A percentile compares a stretch with the other conserved stretches of the same genome.
These are phyloP conservation scores for Escallonia herrerae DNA, from an alignment of 129 eudicot species.

Conservation along the genomic window DNA sequence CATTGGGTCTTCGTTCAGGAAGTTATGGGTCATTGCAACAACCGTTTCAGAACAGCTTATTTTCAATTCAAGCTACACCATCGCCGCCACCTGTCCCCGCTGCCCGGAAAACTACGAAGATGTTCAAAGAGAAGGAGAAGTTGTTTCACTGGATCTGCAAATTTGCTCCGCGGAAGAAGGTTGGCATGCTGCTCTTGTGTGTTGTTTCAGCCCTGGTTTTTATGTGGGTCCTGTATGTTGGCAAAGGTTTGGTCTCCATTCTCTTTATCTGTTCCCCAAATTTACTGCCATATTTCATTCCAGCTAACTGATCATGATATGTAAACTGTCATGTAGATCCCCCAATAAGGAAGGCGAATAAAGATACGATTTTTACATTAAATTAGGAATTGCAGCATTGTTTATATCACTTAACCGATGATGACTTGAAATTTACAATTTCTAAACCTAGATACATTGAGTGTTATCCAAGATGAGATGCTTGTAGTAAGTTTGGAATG, in stretches of 20 bases:
- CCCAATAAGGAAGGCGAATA: too few species aligned
- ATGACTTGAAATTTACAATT: too few species aligned
- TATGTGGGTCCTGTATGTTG: conserved; percentile 71
- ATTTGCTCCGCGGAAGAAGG: conserved; percentile 72
- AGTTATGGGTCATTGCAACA: conserved; percentile 91
- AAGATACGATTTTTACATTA: background rate
- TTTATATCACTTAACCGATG: too few species aligned
- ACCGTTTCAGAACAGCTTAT: conserved; percentile 49
- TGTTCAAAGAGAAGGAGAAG: conserved; percentile 69
- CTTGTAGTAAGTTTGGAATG: too few species aligned
- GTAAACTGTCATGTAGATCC: too few species aligned
- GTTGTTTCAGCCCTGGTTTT: conserved; percentile 69
- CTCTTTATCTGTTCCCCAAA: background rate
- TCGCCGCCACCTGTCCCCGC: conserved; percentile 31
- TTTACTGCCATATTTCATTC: conserved; percentile 8
- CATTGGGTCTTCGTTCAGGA: conserved; percentile 38
- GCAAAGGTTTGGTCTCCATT: conserved; percentile 74
- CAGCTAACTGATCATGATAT: background rate
- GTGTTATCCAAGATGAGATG: too few species aligned
- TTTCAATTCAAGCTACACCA: conserved; percentile 34
- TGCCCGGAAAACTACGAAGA: conserved; percentile 57
- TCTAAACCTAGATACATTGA: too few species aligned
- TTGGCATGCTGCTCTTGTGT: conserved; percentile 80
- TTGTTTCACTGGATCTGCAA: conserved; percentile 65
- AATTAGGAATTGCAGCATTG: background rate